Base-by-base conservation (phyloP, 768 basidiomycete genomes). In the Chalciporus chontae region DNA sequence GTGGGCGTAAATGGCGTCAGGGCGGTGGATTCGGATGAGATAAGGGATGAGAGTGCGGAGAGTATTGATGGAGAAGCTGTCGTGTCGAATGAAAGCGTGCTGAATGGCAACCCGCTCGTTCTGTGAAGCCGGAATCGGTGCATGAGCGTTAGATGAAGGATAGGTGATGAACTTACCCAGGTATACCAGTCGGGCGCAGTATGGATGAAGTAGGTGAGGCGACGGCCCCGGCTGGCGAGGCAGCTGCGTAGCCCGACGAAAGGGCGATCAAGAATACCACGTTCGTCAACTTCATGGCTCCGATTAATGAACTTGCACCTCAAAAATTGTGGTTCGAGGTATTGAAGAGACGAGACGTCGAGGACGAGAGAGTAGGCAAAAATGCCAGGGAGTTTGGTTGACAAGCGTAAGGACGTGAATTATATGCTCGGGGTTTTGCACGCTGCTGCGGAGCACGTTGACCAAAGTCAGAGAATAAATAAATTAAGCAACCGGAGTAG, bases 1-100 rank as follows among this genome's bases (percentile, higher is more conserved):
- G 46, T 11, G 24, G 21, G 8, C 23, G 50, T 40, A 14, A n/a
- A 43, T 5, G 66, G 56, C 15, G 13, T 39, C 37, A 64, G 0
- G 6, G 46, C 46, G 24, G 49, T 60, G 17, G 65, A 64, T 18
- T 62, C 53, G 21, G 66, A 61, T 29, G 66, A 64, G 39, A 63
- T 53, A 50, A 66, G 52, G 1, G 61, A 66, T 31, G 65, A 63
- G 34, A 57, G 48, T 7, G 50, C 56, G 9, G 64, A 54, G 32
- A 62, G 18, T 23, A 51, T 0, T 27, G 65, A 66, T 4, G 56
- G 27, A 0, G 37, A 8, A 5, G 46, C 66, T 5, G 59, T 62
- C 17, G 64, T 64, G 43, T 66, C 57, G 10, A 66, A 59, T 5
- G 60, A 41, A 21, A 66, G 15, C 4, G 43, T 43, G 39, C 38